A percentile compares a stretch with the other conserved stretches of the same genome.
phyloP scores from a whole-genome alignment of 805 yeast species.

The Wickerhamomyces ciferrii region DNA sequence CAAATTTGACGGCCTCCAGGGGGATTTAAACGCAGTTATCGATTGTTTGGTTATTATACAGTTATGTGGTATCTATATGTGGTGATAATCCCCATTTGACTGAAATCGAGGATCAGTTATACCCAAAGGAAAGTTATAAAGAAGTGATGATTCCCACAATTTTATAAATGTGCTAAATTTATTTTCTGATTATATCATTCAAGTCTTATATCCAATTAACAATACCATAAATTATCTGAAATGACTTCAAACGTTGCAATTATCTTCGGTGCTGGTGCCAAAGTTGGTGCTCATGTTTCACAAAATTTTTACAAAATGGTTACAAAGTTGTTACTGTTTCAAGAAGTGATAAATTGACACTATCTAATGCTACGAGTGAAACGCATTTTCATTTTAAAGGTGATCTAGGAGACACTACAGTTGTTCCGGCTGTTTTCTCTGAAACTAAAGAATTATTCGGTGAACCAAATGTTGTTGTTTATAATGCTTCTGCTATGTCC shows the following conservation, averaged over 20 bases:
- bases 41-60: no score
- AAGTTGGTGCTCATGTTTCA: neutral
- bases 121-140: no score
- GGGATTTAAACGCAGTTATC: no score
- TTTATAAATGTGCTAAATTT: no score
- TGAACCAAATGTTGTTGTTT: slow-evolving; percentile 3
- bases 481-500: slow-evolving; percentile 1
- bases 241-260: neutral
- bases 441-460: slow-evolving; percentile 2
- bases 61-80: no score
- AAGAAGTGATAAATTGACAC: neutral
- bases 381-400: neutral
- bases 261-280: slow-evolving; percentile 3
- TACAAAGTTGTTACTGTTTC: slow-evolving; percentile 5
- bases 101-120: no score
- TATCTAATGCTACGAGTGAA: neutral
- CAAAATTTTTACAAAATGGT: neutral
- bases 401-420: neutral
- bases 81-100: no score
- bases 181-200: no score
- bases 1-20: no score
- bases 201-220: no score
- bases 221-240: no score
- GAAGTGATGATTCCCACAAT: no score
- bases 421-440: neutral